These are phyloP conservation scores for Lanmaoa rubissima DNA, from an alignment of 768 basidiomycete species.

Conservation along the genomic window DNA sequence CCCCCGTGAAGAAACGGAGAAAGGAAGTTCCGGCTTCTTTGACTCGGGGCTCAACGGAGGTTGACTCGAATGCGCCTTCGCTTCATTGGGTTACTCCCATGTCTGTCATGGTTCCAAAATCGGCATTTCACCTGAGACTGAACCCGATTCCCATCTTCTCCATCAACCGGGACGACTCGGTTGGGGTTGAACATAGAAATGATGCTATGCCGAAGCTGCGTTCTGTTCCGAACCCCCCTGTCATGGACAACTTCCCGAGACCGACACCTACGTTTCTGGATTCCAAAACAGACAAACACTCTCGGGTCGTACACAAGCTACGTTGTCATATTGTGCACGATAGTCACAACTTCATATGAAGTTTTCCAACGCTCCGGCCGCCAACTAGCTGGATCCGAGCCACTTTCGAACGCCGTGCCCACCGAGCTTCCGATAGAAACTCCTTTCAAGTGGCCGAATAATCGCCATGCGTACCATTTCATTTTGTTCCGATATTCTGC, in stretches of 20 bases:
- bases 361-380: background rate
- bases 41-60: background rate
- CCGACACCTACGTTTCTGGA: background rate
- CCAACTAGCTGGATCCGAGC: background rate
- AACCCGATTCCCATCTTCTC: background rate
- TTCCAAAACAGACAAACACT: background rate
- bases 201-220: too few relatives aligned
- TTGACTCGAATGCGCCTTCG: too few relatives aligned
- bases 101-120: background rate
- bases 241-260: background rate
- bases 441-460: background rate
- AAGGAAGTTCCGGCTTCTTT: background rate
- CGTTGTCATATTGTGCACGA: too few relatives aligned
- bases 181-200: too few relatives aligned
- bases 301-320: background rate
- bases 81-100: background rate
- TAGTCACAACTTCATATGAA: background rate
- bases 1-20: background rate
- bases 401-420: background rate
- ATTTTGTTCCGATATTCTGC: background rate
- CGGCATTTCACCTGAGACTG: background rate
- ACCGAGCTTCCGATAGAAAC: background rate
- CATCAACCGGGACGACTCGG: background rate
- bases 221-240: background rate
- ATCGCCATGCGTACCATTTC: background rate